phyloP scores from a whole-genome alignment of 768 basidiomycete genomes.

The Mycena latifolia region DNA sequence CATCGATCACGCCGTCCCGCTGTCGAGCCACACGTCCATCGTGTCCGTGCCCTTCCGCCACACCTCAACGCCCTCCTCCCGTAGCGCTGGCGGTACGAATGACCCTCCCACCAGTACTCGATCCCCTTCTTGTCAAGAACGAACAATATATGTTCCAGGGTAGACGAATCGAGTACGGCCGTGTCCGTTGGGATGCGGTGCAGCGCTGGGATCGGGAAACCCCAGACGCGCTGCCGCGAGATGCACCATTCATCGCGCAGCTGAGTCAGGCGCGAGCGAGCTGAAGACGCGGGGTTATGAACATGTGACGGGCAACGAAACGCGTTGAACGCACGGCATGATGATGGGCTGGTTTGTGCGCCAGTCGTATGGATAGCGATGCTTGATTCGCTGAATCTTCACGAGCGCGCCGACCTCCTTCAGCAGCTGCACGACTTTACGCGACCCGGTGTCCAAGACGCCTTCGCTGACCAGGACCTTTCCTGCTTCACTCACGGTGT shows the following conservation, averaged over 20 bases:
- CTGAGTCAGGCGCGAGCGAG: constrained; percentile 86
- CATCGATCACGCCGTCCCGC: constrained; percentile 94
- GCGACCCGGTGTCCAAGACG: constrained; percentile 81
- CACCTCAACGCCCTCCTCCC: constrained; percentile 56
- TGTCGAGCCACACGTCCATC: constrained; percentile 99
- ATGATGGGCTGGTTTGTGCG: constrained; percentile 94
- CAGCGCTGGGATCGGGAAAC: constrained; percentile 94
- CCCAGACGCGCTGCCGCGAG: constrained; percentile 97
- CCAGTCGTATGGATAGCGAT: constrained; percentile 98
- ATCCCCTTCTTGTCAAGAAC: constrained; percentile 82
- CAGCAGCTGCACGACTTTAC: constrained; percentile 74
- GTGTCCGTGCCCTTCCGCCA: constrained; percentile 93
- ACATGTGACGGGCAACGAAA: neutral
- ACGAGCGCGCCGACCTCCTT: constrained; percentile 68
- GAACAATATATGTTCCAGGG: constrained; percentile 79
- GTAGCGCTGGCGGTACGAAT: constrained; percentile 77
- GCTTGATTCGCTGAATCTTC: constrained; percentile 78
- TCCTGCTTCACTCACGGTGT: constrained; percentile 67
- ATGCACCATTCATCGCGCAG: constrained; percentile 99
- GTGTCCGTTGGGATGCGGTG: constrained; percentile 72
- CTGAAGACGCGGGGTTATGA: constrained; percentile 89
- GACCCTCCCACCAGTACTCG: constrained; percentile 93
- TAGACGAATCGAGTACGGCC: constrained; percentile 72
- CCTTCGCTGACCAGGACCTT: constrained; percentile 70
- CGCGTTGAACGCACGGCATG: constrained; percentile 69